These are phyloP conservation scores for Uncinocarpus reesii DNA, from an alignment of 2,329 filamentous ascomycete species.

Conservation along the genomic window DNA sequence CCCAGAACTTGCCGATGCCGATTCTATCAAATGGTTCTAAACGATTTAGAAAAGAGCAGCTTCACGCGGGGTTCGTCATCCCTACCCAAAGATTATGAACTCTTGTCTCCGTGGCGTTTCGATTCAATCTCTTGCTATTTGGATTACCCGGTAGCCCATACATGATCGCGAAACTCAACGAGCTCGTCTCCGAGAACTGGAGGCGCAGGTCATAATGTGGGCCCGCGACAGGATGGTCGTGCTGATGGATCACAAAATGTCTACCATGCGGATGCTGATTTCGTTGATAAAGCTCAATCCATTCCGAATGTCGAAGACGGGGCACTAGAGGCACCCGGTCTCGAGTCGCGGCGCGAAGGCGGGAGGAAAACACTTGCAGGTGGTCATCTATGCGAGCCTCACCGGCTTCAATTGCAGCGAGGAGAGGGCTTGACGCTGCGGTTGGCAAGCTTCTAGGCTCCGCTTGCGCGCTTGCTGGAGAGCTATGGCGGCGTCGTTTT, in stretches of 20 bases:
- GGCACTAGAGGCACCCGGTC: constrained; percentile 19
- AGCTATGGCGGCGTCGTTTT: constrained; percentile 10
- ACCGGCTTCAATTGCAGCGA: constrained; percentile 45
- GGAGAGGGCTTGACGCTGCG: constrained; percentile 11
- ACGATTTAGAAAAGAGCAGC: background rate
- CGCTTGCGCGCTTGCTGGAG: background rate
- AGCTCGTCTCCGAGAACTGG: constrained; percentile 58
- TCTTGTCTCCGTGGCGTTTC: constrained; percentile 53
- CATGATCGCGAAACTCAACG: constrained; percentile 55
- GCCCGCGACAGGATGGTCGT: constrained; percentile 61
- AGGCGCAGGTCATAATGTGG: constrained; percentile 59
- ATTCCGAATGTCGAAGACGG: constrained; percentile 35
- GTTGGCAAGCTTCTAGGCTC: background rate
- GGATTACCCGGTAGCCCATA: constrained; percentile 52
- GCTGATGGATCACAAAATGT: constrained; percentile 62
- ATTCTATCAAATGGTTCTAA: constrained; percentile 53
- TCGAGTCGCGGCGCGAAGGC: constrained; percentile 28
- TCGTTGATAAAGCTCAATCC: constrained; percentile 38
- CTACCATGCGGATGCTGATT: constrained; percentile 39
- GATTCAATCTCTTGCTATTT: constrained; percentile 44
- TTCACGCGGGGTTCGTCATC: too few relatives aligned
- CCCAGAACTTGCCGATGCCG: constrained; percentile 45
- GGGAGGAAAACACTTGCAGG: constrained; percentile 39
- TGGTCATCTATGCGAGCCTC: constrained; percentile 40
- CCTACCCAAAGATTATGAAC: constrained; percentile 51